phyloP scores from a whole-genome alignment of 2,329 filamentous ascomycete genomes.

The Cladophialophora carrionii region DNA sequence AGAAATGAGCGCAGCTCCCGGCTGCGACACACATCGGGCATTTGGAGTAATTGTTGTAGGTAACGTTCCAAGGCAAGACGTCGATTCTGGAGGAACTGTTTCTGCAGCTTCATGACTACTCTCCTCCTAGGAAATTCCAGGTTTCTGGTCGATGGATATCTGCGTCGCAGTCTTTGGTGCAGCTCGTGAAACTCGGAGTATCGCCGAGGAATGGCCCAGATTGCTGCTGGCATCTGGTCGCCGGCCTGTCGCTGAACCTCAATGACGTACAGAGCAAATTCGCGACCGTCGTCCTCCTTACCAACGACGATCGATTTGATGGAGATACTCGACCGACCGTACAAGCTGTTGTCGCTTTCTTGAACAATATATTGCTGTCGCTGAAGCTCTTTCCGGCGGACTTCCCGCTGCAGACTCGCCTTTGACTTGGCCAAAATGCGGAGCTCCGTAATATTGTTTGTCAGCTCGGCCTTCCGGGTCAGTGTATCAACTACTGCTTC shows the following conservation, averaged over 20 bases:
- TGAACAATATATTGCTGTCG: conserved; percentile 96
- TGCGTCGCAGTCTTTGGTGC: conserved; percentile 80
- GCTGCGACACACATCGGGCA: conserved; percentile 93
- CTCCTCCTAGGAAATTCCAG: conserved; percentile 90
- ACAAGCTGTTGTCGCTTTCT: conserved; percentile 96
- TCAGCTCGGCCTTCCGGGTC: conserved; percentile 90
- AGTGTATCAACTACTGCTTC: conserved; percentile 89
- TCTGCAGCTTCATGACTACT: conserved; percentile 95
- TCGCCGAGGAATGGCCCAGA: conserved; percentile 87
- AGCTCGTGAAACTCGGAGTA: conserved; percentile 98
- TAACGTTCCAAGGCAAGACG: conserved; percentile 83
- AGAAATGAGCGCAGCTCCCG: conserved; percentile 89
- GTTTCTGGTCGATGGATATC: conserved; percentile 83
- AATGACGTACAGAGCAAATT: conserved; percentile 86
- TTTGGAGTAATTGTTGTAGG: conserved; percentile 74
- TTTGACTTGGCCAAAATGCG: conserved; percentile 92
- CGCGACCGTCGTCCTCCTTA: conserved; percentile 85
- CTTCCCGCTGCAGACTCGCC: conserved; percentile 87
- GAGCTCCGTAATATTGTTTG: conserved; percentile 92
- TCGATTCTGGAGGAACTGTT: conserved; percentile 90
- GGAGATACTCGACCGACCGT: conserved; percentile 83
- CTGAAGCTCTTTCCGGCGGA: conserved; percentile 91
- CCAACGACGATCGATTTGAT: conserved; percentile 94
- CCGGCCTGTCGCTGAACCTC: conserved; percentile 89
- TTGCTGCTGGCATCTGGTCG: conserved; percentile 94